These are phyloP conservation scores for Aspergillus luchuensis DNA, from an alignment of 2,329 filamentous ascomycete genomes.

Conservation along the genomic window DNA sequence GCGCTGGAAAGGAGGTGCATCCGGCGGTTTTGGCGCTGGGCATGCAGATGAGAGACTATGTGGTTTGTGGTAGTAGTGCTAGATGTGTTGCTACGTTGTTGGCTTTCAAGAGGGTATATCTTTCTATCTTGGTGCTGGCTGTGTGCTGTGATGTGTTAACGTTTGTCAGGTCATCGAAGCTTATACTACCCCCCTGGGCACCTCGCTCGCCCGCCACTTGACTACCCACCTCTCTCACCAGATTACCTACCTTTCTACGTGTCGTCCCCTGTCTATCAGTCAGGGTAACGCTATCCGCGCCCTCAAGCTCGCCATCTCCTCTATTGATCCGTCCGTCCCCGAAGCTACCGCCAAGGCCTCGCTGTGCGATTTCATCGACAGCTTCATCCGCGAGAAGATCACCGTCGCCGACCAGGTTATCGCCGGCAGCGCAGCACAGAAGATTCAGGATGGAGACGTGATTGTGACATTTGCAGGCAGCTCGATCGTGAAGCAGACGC, in stretches of 20 bases:
- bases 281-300: constrained; percentile 97
- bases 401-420: constrained; percentile 86
- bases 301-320: constrained; percentile 89
- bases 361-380: constrained; percentile 79
- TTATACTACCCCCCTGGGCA: constrained; percentile 85
- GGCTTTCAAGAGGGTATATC: constrained; percentile 78
- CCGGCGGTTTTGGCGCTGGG: constrained; percentile 82
- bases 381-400: constrained; percentile 87
- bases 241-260: constrained; percentile 91
- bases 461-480: constrained; percentile 86
- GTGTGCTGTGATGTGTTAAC: neutral
- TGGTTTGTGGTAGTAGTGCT: constrained; percentile 84
- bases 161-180: constrained; percentile 74
- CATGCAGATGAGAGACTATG: constrained; percentile 86
- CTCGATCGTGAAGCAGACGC: constrained; percentile 78
- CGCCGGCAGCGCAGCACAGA: constrained; percentile 70
- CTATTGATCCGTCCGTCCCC: constrained; percentile 80
- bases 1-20: constrained; percentile 72
- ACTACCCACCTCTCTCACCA: constrained; percentile 91
- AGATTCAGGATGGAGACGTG: constrained; percentile 77
- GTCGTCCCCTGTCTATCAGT: constrained; percentile 91
- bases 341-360: constrained; percentile 79
- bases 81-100: constrained; percentile 83
- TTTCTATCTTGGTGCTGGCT: neutral
- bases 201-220: constrained; percentile 85